Percentiles rank a stretch among this genome's conserved stretches.
phyloP scores from a whole-genome alignment of 257 asterid genomes.

The Nicotiana paniculata region DNA sequence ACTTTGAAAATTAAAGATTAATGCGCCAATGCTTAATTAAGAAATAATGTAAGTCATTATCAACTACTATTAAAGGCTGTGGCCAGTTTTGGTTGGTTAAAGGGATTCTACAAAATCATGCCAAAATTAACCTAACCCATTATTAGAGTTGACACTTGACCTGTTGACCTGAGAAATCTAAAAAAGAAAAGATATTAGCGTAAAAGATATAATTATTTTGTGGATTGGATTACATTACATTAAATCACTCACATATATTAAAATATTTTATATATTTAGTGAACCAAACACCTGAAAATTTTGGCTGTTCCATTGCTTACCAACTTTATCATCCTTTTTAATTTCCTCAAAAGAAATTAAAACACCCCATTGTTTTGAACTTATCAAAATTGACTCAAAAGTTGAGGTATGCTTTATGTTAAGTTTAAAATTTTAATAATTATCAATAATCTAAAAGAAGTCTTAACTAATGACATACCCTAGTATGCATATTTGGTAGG shows the following conservation, averaged over 20 bases:
- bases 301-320: not conserved
- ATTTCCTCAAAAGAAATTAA: not conserved
- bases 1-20: not conserved
- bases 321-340: not conserved
- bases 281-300: not conserved
- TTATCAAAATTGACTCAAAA: not conserved
- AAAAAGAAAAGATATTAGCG: not conserved
- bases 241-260: not conserved
- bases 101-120: constrained; percentile 4
- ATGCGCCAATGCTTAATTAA: not conserved
- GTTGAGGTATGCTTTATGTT: too few relatives aligned
- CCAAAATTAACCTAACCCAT: constrained; percentile 11
- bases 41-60: not conserved
- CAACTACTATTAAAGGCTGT: not conserved
- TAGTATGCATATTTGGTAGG: too few relatives aligned
- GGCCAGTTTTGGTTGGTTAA: not conserved
- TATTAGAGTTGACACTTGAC: constrained; percentile 5
- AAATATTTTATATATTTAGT: not conserved
- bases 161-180: not conserved
- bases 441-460: too few relatives aligned
- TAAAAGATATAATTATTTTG: not conserved
- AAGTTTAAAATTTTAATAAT: too few relatives aligned
- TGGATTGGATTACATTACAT: not conserved
- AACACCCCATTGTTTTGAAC: not conserved
- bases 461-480: too few relatives aligned